Percentiles rank a stretch among this genome's conserved stretches.
Conservation (phyloP, 768 basidiomycete species). For the Mycena pura region DNA sequence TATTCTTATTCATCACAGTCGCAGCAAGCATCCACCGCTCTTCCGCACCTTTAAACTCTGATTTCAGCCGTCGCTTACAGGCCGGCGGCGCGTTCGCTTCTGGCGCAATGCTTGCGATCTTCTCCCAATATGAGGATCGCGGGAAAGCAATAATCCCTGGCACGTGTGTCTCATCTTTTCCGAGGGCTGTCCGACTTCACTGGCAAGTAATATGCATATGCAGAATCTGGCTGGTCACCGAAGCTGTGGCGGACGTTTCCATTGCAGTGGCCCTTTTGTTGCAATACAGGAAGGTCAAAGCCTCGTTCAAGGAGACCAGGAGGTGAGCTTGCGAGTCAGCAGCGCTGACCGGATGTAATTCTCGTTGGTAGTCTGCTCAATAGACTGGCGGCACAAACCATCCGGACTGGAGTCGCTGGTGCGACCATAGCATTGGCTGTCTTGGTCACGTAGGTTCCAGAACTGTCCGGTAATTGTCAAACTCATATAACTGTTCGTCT, state of each 20-base stretch:
- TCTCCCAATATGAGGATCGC: conserved; percentile 6
- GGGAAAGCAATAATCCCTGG: not conserved
- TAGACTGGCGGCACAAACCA: conserved; percentile 9
- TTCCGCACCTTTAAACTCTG: not conserved
- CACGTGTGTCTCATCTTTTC: not conserved
- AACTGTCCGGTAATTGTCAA: not conserved
- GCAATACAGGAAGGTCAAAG: conserved; percentile 1
- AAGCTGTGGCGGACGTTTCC: conserved; percentile 4
- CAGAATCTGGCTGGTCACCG: conserved; percentile 3
- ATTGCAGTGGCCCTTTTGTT: conserved; percentile 1
- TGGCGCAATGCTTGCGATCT: not conserved
- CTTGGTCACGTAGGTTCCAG: conserved; percentile 4
- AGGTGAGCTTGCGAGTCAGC: conserved; percentile 1
- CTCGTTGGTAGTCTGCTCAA: conserved; percentile 8
- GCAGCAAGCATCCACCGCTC: conserved; percentile 3
- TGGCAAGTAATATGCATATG: conserved; percentile 6
- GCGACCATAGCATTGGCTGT: conserved; percentile 4
- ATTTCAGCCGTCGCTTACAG: conserved; percentile 3
- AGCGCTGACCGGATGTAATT: conserved; percentile 2
- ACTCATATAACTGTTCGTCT: conserved; percentile 4
- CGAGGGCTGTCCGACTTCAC: not conserved
- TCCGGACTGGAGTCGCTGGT: conserved; percentile 3
- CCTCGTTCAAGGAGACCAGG: conserved; percentile 4
- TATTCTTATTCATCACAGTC: not conserved
- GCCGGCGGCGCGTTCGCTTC: not conserved